Evolutionary conservation across 345 rosid species (phyloP), one percentile per base, ranked within the genome.

Genomic region (Syzygium jambos): DNA sequence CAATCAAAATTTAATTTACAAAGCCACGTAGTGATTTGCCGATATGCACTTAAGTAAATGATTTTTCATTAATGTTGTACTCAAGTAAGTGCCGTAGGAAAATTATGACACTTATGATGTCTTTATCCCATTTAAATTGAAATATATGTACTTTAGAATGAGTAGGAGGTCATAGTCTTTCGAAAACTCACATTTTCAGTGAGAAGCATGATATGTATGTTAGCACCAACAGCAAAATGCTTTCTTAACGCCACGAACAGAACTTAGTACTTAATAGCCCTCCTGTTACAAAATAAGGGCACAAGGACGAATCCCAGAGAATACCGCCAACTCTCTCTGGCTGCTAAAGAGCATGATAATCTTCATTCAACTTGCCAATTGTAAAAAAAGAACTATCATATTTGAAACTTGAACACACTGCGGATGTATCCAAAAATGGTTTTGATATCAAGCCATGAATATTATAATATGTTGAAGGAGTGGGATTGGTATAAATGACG

Each of bases 41-140:
- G 0, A 55, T 55, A 21, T 0, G 21, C 25, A 55, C 25, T 55
- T 55, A 19, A 55, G 57, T 19, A 3, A 53, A 17, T 53, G 55
- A 53, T 0, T 53, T 53, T 16, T 17, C 55, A 52, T 52, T 0
- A 15, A 52, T 12, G 15, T 0, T 6, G 7, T 7, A 52, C 55
- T 52, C 0, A 52, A 52, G 0, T 52, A 19, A 54, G 9, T 0
- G 8, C 6, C 0, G 0, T 53, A 17, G 0, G 0, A 21, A 55
- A 55, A 0, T 55, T 55, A 55, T 55, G 57, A 55, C 25, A 21
- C 4, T 3, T 4, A 55, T 21, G 1, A 19, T 55, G 25, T 55
- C 23, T 9, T 55, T 55, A 3, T 2, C 1, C 25, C 7, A n/a
- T 7, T 55, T 55, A 55, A 55, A 21, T 55, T 7, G 10, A 3